Evolutionary conservation across 768 basidiomycete species (phyloP).

Genomic region (Lentinula raphanica): DNA sequence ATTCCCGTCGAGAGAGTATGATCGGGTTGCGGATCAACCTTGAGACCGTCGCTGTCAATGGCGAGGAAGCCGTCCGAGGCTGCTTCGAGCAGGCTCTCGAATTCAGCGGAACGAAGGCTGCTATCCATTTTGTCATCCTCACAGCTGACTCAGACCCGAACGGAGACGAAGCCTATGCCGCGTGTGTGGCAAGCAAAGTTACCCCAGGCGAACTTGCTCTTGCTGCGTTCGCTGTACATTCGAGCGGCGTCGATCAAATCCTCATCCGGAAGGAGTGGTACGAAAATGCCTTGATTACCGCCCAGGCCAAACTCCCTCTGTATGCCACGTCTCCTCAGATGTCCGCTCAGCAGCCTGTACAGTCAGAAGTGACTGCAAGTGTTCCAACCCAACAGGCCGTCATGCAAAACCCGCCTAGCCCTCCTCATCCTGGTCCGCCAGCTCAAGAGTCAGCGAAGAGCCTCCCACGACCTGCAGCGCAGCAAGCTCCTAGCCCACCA

Average conservation of each 20-base stretch:
- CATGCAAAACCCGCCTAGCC: slow-evolving; percentile 10
- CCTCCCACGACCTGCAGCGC: slow-evolving; percentile 15
- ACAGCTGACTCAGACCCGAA: slow-evolving; percentile 79
- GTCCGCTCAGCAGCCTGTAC: slow-evolving; percentile 11
- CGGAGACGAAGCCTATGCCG: slow-evolving; percentile 78
- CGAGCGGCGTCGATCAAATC: slow-evolving; percentile 84
- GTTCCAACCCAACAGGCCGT: slow-evolving; percentile 15
- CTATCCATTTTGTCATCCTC: slow-evolving; percentile 85
- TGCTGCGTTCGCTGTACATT: slow-evolving; percentile 86
- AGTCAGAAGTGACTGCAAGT: not conserved
- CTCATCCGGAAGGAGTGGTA: slow-evolving; percentile 85
- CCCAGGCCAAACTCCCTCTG: slow-evolving; percentile 59
- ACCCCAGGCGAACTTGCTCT: slow-evolving; percentile 72
- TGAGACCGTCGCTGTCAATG: slow-evolving; percentile 49
- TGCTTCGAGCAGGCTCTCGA: slow-evolving; percentile 81
- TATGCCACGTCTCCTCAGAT: slow-evolving; percentile 29
- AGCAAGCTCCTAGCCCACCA: slow-evolving; percentile 5
- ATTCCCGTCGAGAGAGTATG: slow-evolving; percentile 78
- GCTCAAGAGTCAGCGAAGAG: slow-evolving; percentile 16
- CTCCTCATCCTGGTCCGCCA: slow-evolving; percentile 20
- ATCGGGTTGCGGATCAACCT: slow-evolving; percentile 73
- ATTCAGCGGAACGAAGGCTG: slow-evolving; percentile 77
- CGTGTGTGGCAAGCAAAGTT: slow-evolving; percentile 78
- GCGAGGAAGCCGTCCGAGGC: slow-evolving; percentile 58
- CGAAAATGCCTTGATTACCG: slow-evolving; percentile 54